These are phyloP conservation scores for Oxyria digyna DNA, from an alignment of 148 eudicot genomes.

Conservation along the genomic window DNA sequence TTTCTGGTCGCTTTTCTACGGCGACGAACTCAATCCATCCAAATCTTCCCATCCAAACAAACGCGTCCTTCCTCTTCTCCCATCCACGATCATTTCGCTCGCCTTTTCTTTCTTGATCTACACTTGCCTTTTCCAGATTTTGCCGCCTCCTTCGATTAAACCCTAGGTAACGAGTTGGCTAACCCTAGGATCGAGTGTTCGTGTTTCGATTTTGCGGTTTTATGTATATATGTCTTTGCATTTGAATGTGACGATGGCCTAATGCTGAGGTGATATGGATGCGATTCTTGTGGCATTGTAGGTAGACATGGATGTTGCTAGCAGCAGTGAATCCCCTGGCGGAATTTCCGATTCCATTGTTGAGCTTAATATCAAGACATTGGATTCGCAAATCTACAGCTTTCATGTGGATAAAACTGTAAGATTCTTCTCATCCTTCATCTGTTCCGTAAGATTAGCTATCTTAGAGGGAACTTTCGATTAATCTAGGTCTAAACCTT, in stretches of 20 bases:
- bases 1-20: background rate
- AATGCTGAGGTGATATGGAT: background rate
- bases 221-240: background rate
- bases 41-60: background rate
- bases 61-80: background rate
- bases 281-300: constrained; percentile 6
- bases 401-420: constrained; percentile 62
- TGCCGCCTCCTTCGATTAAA: background rate
- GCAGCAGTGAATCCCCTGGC: constrained; percentile 32
- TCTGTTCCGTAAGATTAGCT: background rate
- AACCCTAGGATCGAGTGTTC: background rate
- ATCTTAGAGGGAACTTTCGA: background rate
- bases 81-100: background rate
- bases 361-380: constrained; percentile 75
- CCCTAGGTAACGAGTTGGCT: background rate
- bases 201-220: background rate
- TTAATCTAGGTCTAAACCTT: background rate
- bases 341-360: constrained; percentile 39
- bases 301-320: constrained; percentile 38
- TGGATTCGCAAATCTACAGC: constrained; percentile 54
- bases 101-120: background rate
- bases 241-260: background rate
- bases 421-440: constrained; percentile 7
- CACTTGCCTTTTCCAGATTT: background rate
- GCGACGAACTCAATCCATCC: background rate